phyloP scores from a whole-genome alignment of 2,329 filamentous ascomycete genomes.

The Fusarium odoratissimum region DNA sequence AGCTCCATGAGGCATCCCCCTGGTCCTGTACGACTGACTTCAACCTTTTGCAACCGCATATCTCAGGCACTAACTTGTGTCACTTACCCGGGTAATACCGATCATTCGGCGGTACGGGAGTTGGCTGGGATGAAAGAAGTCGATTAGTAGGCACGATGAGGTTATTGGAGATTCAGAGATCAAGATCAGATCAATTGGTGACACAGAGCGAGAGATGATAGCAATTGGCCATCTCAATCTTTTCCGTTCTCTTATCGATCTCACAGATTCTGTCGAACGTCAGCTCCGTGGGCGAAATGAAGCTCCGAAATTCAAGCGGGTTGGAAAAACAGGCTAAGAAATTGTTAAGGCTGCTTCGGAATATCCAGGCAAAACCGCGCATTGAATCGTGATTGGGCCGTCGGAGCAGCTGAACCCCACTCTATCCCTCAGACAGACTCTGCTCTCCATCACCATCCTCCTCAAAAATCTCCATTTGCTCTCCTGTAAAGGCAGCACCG shows the following conservation, averaged over 20 bases:
- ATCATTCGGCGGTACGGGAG: conserved; percentile 47
- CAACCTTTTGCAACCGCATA: conserved; percentile 30
- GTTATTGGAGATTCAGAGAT: conserved; percentile 8
- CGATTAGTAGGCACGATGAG: conserved; percentile 24
- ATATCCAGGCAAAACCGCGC: conserved; percentile 55
- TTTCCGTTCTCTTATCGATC: not conserved
- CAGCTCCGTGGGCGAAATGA: conserved; percentile 39
- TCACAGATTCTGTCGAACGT: conserved; percentile 22
- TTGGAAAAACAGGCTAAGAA: conserved; percentile 44
- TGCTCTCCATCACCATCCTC: conserved; percentile 55
- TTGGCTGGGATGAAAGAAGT: conserved; percentile 37
- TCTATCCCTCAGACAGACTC: conserved; percentile 56
- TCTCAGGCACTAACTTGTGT: conserved; percentile 41
- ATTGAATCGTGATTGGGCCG: conserved; percentile 50
- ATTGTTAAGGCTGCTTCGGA: conserved; percentile 55
- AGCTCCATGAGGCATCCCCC: conserved; percentile 16
- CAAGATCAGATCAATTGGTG: conserved; percentile 30
- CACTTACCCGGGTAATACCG: conserved; percentile 46
- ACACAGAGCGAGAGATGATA: not conserved
- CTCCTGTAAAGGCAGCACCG: conserved; percentile 61
- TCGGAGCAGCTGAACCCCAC: conserved; percentile 52
- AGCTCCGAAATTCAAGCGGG: conserved; percentile 43
- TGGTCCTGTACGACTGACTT: conserved; percentile 6
- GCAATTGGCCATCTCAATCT: conserved; percentile 1
- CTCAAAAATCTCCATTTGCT: conserved; percentile 60